Conservation (phyloP, 2,329 filamentous ascomycete genomes). For the Ambrosiella beaveri region DNA sequence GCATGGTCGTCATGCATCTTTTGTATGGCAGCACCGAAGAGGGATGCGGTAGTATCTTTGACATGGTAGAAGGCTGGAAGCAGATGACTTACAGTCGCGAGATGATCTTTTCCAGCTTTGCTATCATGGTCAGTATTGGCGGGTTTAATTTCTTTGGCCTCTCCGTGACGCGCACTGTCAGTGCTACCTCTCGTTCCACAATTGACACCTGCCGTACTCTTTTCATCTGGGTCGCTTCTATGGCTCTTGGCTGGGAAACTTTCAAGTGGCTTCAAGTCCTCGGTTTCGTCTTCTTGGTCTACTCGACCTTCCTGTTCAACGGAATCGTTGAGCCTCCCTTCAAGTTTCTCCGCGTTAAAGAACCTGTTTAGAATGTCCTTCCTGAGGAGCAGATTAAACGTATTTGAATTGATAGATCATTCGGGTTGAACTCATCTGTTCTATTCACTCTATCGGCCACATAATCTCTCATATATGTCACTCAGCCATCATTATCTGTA, state of each 20-base stretch:
- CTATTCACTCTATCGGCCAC: no score
- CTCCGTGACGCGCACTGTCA: conserved; percentile 75
- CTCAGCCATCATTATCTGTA: no score
- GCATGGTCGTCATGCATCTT: conserved; percentile 67
- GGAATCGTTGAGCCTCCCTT: conserved; percentile 76
- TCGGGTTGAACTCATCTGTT: no score
- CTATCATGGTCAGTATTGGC: conserved; percentile 96
- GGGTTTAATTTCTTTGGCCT: conserved; percentile 99
- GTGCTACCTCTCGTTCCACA: conserved; percentile 81
- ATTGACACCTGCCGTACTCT: conserved; percentile 95
- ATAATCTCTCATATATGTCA: no score
- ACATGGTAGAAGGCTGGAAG: conserved; percentile 68
- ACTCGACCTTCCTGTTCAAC: conserved; percentile 94
- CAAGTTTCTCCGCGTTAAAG: conserved; percentile 41
- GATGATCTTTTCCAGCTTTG: conserved; percentile 58
- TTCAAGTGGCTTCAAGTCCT: conserved; percentile 95
- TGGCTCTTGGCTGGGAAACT: conserved; percentile 85
- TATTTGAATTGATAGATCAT: conserved; percentile 14
- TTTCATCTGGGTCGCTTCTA: conserved; percentile 93
- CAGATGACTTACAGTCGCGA: conserved; percentile 57
- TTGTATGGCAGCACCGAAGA: conserved; percentile 55
- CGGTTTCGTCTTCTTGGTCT: conserved; percentile 79
- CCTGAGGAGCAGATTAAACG: conserved; percentile 79
- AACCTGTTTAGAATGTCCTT: conserved; percentile 46
- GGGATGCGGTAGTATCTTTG: conserved; percentile 72